Conservation (phyloP, 169 alveolate species). For the Eimeria necatrix region DNA sequence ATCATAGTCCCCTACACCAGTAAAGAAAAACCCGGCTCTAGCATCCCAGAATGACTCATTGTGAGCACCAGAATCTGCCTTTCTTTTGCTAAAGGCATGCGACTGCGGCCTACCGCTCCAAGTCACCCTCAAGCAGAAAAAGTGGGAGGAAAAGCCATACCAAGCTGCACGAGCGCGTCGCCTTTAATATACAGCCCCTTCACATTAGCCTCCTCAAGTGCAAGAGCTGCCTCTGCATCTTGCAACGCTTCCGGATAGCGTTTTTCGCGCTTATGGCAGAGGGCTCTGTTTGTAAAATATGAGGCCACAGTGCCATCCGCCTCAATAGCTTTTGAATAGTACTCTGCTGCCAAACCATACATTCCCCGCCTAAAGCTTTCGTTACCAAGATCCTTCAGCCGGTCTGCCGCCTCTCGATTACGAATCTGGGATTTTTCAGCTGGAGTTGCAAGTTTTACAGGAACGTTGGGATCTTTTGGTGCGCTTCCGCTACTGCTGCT, state of each 20-base stretch:
- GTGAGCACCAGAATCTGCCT: too few species aligned
- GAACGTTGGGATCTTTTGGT: neutral
- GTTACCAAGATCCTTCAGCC: slow-evolving; percentile 85
- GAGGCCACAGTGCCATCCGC: slow-evolving; percentile 87
- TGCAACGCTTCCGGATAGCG: slow-evolving; percentile 88
- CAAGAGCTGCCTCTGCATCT: slow-evolving; percentile 89
- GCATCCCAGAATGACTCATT: neutral
- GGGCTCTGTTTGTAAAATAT: slow-evolving; percentile 91
- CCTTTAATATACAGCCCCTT: slow-evolving; percentile 91
- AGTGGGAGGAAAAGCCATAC: slow-evolving; percentile 53
- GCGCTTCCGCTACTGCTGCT: slow-evolving; percentile 47
- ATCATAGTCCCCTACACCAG: slow-evolving; percentile 53
- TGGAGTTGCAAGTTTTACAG: neutral
- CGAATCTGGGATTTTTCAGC: slow-evolving; percentile 8
- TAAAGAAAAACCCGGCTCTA: neutral
- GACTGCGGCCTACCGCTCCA: too few species aligned
- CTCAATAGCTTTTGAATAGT: slow-evolving; percentile 89
- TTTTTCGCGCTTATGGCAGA: slow-evolving; percentile 89
- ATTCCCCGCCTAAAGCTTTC: slow-evolving; percentile 91
- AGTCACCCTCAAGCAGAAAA: too few species aligned
- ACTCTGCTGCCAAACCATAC: slow-evolving; percentile 90
- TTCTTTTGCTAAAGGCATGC: too few species aligned
- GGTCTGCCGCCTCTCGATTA: slow-evolving; percentile 67
- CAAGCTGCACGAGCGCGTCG: slow-evolving; percentile 90
- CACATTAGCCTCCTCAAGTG: slow-evolving; percentile 89